Base-by-base conservation (phyloP, 2,329 filamentous ascomycete species). In the Aspergillus felis region DNA sequence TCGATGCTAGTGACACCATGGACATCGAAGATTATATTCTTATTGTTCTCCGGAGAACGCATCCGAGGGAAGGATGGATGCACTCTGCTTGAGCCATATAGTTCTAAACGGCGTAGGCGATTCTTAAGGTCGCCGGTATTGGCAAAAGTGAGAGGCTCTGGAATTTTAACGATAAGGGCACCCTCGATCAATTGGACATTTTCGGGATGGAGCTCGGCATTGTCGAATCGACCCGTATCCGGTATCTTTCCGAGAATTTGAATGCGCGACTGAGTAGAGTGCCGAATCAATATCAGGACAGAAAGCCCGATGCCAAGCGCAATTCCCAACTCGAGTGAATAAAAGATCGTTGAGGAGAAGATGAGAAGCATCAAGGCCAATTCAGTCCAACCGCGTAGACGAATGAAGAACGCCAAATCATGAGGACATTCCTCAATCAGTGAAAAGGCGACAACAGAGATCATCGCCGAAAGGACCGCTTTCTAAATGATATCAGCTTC, bases 1-100 rank as follows among this genome's bases (percentile, higher is more conserved):
- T 99, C 94, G 66, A 99, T 87, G 28, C 89, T 89, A 0, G 92
- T 96, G 3, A 99, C 94, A n/a, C 94, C 94, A 66, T 97, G 93
- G 7, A 97, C 92, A 71, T 99, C 94, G 68, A 99, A 97, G 61
- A 99, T 92, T 73, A 99, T 82, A 69, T 96, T 97, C 65, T 87
- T 85, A 71, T 97, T 97, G 67, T 90, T 87, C 59, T 93, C 88
- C n/a, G 86, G 83, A 27, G 83, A 80, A 4, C 92, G 84, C 14
- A 96, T 81, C 2, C 90, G 84, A 0, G 94, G 94, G 20, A 97
- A 80, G 0, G 92, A 92, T 0, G 94, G 94, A 67, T 97, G 94
- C 0, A 90, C 91, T 54, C 84, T 81, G 49, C 81, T 87, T 0
- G 91, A 93, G n/a, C 94, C 94, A 68, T 97, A 96, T 24, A 92